Conservation (phyloP, 257 asterid genomes). For the Plantago ovata region DNA sequence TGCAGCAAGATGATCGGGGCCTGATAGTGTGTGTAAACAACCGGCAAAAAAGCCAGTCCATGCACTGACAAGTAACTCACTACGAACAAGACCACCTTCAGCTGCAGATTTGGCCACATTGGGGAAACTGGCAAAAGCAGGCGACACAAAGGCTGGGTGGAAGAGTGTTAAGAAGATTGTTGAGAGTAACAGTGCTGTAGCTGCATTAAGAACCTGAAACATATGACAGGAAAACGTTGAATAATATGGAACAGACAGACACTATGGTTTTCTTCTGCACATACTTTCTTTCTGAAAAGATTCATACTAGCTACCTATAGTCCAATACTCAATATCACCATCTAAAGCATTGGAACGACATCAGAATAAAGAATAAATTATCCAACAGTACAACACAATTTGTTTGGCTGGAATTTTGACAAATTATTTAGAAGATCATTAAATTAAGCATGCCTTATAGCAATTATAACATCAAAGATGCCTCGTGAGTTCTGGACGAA, state of each 20-base stretch:
- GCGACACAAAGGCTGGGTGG: conserved; percentile 57
- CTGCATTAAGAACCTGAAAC: conserved; percentile 56
- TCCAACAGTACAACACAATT: too few relatives aligned
- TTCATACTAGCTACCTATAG: too few relatives aligned
- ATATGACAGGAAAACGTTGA: not conserved
- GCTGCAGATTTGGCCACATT: conserved; percentile 45
- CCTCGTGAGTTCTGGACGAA: too few relatives aligned
- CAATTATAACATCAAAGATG: too few relatives aligned
- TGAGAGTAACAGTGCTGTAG: conserved; percentile 51
- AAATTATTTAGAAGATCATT: too few relatives aligned
- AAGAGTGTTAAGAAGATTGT: conserved; percentile 43
- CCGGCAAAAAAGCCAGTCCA: conserved; percentile 99
- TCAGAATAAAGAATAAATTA: too few relatives aligned
- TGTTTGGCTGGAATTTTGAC: too few relatives aligned
- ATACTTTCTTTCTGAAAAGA: too few relatives aligned
- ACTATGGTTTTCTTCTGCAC: too few relatives aligned
- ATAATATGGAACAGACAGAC: not conserved
- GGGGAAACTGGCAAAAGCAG: conserved; percentile 68
- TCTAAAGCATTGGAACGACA: too few relatives aligned
- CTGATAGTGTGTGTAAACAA: conserved; percentile 92
- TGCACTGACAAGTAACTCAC: conserved; percentile 74
- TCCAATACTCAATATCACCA: too few relatives aligned
- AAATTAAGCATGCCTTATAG: too few relatives aligned
- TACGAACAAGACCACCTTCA: conserved; percentile 38
- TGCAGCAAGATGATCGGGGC: conserved; percentile 99